Base-by-base conservation (phyloP, 352 stramenopile genomes). In the Thraustochytrium striatum region DNA sequence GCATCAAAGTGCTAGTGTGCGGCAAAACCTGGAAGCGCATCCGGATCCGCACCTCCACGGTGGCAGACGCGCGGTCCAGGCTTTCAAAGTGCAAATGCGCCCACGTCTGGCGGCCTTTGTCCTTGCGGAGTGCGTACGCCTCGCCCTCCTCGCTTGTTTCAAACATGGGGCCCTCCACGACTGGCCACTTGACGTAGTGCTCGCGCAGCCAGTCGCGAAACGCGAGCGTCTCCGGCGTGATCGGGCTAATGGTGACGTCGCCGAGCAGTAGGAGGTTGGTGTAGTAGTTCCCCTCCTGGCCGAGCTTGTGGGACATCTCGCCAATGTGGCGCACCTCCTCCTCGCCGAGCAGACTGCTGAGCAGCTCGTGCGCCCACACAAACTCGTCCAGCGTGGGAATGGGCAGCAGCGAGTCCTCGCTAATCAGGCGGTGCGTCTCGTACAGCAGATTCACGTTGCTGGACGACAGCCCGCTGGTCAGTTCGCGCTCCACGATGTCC, bases 71-170 rank as follows among this genome's bases (percentile, higher is more conserved):
- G 8, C 65, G 61, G 28, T 75, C 47, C 13, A 75, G 65, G 32
- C 32, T 21, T 47, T 75, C 65, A 75, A 75, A 75, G 39, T 75
- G 65, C 43, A 75, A 43, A 7, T 75, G 65, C 28, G 65, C 65
- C 65, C 65, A 75, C 39, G 52, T 38, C 19, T 38, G 59, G 19
- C 7, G 19, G 33, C 8, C 2, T 19, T 59, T 28, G 16, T 28
- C 52, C 7, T 30, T 72, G 32, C 65, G 36, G 65, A 30, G 61
- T 62, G 11, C 5, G 33, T 61, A 16, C 5, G 19, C 53, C 33
- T 61, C 53, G 53, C 5, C 53, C 33, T 61, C 19, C 5, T 61
- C 53, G 53, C 5, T 13, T 13, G 5, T 16, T 32, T 5, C 33
- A 36, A 75, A 75, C 5, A 61, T 38, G 8, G 30, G 3, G 1